Evolutionary conservation across 2,329 filamentous ascomycete species (phyloP).

Genomic region (Hypoxylon sp.): DNA sequence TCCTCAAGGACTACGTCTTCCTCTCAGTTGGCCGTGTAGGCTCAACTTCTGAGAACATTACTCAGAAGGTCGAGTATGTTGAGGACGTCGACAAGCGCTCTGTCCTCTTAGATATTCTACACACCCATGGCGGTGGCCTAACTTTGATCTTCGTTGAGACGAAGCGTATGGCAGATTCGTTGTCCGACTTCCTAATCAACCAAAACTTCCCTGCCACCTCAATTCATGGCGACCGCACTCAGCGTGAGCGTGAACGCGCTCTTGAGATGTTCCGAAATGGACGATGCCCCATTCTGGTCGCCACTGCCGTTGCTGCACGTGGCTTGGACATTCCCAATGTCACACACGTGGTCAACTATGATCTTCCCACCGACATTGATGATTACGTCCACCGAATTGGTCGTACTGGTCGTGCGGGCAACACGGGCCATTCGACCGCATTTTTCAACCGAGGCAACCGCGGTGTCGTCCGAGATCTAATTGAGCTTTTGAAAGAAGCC

Average conservation of each 20-base stretch:
- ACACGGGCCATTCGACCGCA: slow-evolving; percentile 97
- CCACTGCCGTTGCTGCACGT: slow-evolving; percentile 93
- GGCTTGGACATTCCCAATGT: slow-evolving; percentile 97
- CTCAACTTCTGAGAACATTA: slow-evolving; percentile 99
- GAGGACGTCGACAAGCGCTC: slow-evolving; percentile 98
- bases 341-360: slow-evolving; percentile 98
- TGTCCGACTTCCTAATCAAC: slow-evolving; percentile 98
- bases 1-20: slow-evolving; percentile 99
- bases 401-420: slow-evolving; percentile 99
- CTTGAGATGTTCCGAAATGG: slow-evolving; percentile 97
- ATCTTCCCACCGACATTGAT: slow-evolving; percentile 98
- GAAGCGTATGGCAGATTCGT: slow-evolving; percentile 98
- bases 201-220: slow-evolving; percentile 98
- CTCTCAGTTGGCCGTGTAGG: slow-evolving; percentile 98
- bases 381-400: slow-evolving; percentile 99
- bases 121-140: slow-evolving; percentile 89
- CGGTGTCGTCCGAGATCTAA: slow-evolving; percentile 93
- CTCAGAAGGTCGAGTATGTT: slow-evolving; percentile 97
- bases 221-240: slow-evolving; percentile 97
- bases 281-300: slow-evolving; percentile 95
- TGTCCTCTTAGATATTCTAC: slow-evolving; percentile 95
- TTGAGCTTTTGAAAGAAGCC: slow-evolving; percentile 98
- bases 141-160: slow-evolving; percentile 99
- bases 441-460: slow-evolving; percentile 99
- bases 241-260: slow-evolving; percentile 98